phyloP scores from a whole-genome alignment of 129 eudicot species.

The Pittosporum tobira region DNA sequence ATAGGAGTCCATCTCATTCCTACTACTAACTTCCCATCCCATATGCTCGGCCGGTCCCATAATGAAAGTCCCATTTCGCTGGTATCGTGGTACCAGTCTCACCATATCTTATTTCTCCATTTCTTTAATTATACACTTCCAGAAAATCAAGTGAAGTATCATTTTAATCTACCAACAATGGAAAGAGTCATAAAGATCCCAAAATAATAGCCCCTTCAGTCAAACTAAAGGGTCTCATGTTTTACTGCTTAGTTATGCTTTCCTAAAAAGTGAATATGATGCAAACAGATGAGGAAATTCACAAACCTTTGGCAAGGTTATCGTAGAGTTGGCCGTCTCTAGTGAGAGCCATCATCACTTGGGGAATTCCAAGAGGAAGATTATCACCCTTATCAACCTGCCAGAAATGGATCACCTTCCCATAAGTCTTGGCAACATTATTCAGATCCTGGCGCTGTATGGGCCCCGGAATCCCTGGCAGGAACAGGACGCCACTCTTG shows the following conservation, averaged over 20 bases:
- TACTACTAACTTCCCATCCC: background rate
- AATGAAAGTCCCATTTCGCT: background rate
- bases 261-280: too few relatives aligned
- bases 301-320: slow-evolving; percentile 46
- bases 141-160: too few relatives aligned
- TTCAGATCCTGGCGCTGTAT: slow-evolving; percentile 68
- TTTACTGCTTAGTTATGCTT: too few relatives aligned
- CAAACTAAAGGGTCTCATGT: background rate
- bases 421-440: slow-evolving; percentile 68
- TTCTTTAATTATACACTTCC: too few relatives aligned
- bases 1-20: too few relatives aligned
- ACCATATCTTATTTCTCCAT: too few relatives aligned
- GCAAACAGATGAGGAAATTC: too few relatives aligned
- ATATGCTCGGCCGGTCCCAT: too few relatives aligned
- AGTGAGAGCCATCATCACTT: slow-evolving; percentile 90
- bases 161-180: background rate
- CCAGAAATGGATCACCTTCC: slow-evolving; percentile 86
- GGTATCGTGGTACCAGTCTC: too few relatives aligned
- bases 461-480: slow-evolving; percentile 79
- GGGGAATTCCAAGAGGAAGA: slow-evolving; percentile 73
- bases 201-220: background rate
- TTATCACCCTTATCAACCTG: slow-evolving; percentile 73
- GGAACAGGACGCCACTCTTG: slow-evolving; percentile 77
- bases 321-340: slow-evolving; percentile 69
- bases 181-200: background rate